phyloP scores from a whole-genome alignment of 2,329 filamentous ascomycete genomes.

The Verticillium nubilum region DNA sequence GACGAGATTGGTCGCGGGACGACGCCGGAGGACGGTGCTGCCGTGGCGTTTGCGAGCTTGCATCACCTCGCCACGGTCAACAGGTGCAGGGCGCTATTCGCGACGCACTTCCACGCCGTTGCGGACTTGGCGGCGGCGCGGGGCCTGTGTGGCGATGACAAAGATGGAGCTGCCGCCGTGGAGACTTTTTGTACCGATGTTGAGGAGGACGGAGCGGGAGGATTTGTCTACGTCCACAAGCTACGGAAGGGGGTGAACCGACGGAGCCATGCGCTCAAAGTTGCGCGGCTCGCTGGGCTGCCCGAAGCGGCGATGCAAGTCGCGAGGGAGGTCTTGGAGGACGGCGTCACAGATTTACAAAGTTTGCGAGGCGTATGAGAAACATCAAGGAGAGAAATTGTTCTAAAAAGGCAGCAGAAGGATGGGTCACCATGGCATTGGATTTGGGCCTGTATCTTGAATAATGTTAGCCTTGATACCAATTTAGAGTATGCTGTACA shows the following conservation, averaged over 20 bases:
- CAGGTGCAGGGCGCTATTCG: constrained; percentile 77
- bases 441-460: neutral
- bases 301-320: constrained; percentile 66
- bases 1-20: constrained; percentile 95
- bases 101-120: constrained; percentile 87
- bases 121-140: constrained; percentile 66
- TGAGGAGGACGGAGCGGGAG: constrained; percentile 61
- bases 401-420: no score
- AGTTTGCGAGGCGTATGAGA: neutral
- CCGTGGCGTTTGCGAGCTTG: constrained; percentile 83
- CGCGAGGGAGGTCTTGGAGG: constrained; percentile 53
- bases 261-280: constrained; percentile 86
- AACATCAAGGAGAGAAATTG: constrained; percentile 9
- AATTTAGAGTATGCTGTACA: constrained; percentile 4
- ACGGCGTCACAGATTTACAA: constrained; percentile 5
- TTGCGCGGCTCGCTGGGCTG: constrained; percentile 81
- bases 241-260: constrained; percentile 78
- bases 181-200: constrained; percentile 88
- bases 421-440: constrained; percentile 1
- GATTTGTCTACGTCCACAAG: constrained; percentile 83
- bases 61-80: constrained; percentile 78
- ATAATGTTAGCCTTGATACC: constrained; percentile 32
- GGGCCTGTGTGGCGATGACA: constrained; percentile 29
- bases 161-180: constrained; percentile 36
- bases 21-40: constrained; percentile 84